Conservation (phyloP, 768 basidiomycete genomes). For the Mrakia hoshinonis region DNA sequence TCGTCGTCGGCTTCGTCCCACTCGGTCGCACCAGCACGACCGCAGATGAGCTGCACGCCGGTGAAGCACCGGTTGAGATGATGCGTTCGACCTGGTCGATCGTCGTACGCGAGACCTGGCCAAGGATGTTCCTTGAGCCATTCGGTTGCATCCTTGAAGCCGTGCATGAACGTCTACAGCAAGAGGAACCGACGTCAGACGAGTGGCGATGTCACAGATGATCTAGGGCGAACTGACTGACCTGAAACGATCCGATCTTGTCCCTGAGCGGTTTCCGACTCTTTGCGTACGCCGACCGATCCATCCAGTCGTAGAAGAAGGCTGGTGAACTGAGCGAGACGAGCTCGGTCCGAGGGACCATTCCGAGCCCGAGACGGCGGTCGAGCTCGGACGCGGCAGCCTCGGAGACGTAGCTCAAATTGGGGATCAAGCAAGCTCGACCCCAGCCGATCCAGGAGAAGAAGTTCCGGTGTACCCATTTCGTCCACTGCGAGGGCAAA, state of each 20-base stretch:
- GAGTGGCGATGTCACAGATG: neutral
- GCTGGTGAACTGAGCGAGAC: slow-evolving; percentile 77
- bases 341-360: slow-evolving; percentile 77
- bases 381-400: slow-evolving; percentile 81
- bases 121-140: slow-evolving; percentile 67
- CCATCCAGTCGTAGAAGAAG: slow-evolving; percentile 89
- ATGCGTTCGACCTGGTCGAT: neutral
- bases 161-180: slow-evolving; percentile 64
- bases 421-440: slow-evolving; percentile 48
- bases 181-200: neutral
- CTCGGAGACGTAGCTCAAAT: slow-evolving; percentile 71
- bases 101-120: slow-evolving; percentile 60
- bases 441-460: slow-evolving; percentile 86
- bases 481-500: slow-evolving; percentile 44
- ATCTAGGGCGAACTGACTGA: neutral
- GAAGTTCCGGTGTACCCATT: slow-evolving; percentile 35
- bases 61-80: slow-evolving; percentile 19
- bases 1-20: slow-evolving; percentile 51
- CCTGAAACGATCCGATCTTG: slow-evolving; percentile 57
- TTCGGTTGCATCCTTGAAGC: slow-evolving; percentile 44
- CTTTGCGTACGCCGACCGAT: slow-evolving; percentile 43
- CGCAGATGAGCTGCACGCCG: slow-evolving; percentile 50
- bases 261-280: slow-evolving; percentile 75
- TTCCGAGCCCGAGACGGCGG: slow-evolving; percentile 59
- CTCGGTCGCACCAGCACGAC: slow-evolving; percentile 53